A percentile compares a stretch with the other conserved stretches of the same genome.
phyloP scores from a whole-genome alignment of 805 yeast genomes.

The Pichia eremophila region DNA sequence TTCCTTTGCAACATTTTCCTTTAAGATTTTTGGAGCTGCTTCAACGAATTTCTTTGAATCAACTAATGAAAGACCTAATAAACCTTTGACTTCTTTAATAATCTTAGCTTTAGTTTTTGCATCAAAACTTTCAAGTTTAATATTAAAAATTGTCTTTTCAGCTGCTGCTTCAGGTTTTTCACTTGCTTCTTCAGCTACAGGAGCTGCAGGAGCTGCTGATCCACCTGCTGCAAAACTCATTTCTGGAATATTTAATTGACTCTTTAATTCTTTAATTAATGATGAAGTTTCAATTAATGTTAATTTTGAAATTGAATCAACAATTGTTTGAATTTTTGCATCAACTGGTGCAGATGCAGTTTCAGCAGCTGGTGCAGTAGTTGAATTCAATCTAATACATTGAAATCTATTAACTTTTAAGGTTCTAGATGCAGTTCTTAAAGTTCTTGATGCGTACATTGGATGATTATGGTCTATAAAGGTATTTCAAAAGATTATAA shows the following conservation, averaged over 20 bases:
- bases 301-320: slow-evolving; percentile 80
- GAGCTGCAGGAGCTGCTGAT: slow-evolving; percentile 51
- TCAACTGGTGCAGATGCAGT: slow-evolving; percentile 49
- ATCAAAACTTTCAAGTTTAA: slow-evolving; percentile 90
- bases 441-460: slow-evolving; percentile 7
- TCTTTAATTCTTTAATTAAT: slow-evolving; percentile 69
- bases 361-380: slow-evolving; percentile 30
- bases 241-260: slow-evolving; percentile 86
- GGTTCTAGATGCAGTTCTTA: slow-evolving; percentile 1
- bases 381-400: slow-evolving; percentile 29
- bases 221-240: slow-evolving; percentile 72
- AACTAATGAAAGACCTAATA: slow-evolving; percentile 86
- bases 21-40: slow-evolving; percentile 90
- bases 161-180: slow-evolving; percentile 73
- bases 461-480: too few species aligned
- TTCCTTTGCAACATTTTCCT: slow-evolving; percentile 91
- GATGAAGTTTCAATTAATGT: slow-evolving; percentile 91
- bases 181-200: slow-evolving; percentile 61
- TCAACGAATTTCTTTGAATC: slow-evolving; percentile 98
- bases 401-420: not conserved
- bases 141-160: slow-evolving; percentile 86
- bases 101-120: slow-evolving; percentile 94
- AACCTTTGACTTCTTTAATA: slow-evolving; percentile 90
- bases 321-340: slow-evolving; percentile 82
- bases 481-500: too few species aligned